Conservation (phyloP, 2,329 filamentous ascomycete species). For the Pseudocercospora cruenta region DNA sequence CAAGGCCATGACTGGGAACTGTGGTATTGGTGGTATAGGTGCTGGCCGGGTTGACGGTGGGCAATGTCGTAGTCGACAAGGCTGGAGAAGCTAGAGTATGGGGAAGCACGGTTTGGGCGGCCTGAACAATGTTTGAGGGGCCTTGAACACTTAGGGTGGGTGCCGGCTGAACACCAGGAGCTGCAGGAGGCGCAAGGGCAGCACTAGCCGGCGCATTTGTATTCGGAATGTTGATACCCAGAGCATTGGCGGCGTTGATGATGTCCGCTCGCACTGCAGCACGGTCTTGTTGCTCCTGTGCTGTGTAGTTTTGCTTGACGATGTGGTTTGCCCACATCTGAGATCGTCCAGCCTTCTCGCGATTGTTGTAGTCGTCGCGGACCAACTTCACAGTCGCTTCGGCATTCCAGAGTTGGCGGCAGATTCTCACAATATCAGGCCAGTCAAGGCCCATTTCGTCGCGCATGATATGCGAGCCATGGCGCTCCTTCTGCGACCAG, state of each 20-base stretch:
- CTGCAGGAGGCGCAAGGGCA: background rate
- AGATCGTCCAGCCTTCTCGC: background rate
- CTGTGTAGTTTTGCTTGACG: background rate
- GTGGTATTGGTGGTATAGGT: background rate
- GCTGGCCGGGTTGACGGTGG: background rate
- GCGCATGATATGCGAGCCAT: background rate
- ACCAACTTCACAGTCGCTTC: background rate
- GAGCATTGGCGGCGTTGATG: background rate
- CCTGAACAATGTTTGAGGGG: background rate
- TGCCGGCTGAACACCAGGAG: background rate
- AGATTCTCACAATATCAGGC: background rate
- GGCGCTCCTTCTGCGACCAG: background rate
- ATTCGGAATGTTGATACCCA: background rate
- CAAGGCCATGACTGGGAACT: background rate
- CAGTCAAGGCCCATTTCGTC: background rate
- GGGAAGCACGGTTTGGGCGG: no score
- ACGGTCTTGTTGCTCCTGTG: background rate
- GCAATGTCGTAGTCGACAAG: background rate
- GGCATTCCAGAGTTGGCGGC: background rate
- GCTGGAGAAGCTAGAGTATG: background rate
- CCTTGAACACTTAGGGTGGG: background rate
- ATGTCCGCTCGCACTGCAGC: background rate
- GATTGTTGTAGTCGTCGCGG: background rate
- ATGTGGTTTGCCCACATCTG: background rate
- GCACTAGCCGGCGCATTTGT: background rate